These are phyloP conservation scores for Rubus idaeus DNA, from an alignment of 306 rosid species.

Conservation along the genomic window DNA sequence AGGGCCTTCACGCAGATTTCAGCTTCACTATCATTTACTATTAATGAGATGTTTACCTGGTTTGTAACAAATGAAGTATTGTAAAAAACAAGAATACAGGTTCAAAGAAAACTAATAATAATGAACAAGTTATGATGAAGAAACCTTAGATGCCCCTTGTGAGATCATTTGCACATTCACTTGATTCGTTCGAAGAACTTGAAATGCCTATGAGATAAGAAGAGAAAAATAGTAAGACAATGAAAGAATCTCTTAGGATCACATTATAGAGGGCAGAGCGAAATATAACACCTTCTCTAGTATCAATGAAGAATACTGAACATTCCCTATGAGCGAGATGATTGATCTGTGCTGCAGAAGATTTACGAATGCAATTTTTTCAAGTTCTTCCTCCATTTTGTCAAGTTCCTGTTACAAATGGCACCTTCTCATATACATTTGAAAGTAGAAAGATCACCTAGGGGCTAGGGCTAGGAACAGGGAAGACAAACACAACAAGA, in stretches of 20 bases:
- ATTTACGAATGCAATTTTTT: conserved; percentile 65
- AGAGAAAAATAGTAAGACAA: not conserved
- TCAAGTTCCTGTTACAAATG: conserved; percentile 55
- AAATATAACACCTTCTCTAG: conserved; percentile 56
- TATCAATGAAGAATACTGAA: conserved; percentile 61
- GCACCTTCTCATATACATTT: not conserved
- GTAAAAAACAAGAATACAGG: not conserved
- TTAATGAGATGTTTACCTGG: conserved; percentile 12
- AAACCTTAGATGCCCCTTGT: conserved; percentile 69
- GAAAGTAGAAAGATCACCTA: not conserved
- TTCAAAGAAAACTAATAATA: not conserved
- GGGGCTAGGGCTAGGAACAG: not conserved
- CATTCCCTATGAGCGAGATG: conserved; percentile 72
- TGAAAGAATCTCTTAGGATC: not conserved
- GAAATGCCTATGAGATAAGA: conserved; percentile 45
- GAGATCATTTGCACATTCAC: conserved; percentile 77
- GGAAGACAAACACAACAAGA: not conserved
- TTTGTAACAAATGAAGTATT: not conserved
- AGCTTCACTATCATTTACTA: conserved; percentile 25
- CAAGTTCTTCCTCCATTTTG: conserved; percentile 58
- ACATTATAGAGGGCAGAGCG: not conserved
- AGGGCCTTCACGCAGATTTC: conserved; percentile 27
- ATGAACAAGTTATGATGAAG: not conserved
- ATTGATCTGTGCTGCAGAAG: conserved; percentile 68
- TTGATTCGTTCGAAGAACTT: conserved; percentile 52